These are phyloP conservation scores for Cercophora sp. DNA, from an alignment of 495 filamentous ascomycete genomes.

Conservation along the genomic window DNA sequence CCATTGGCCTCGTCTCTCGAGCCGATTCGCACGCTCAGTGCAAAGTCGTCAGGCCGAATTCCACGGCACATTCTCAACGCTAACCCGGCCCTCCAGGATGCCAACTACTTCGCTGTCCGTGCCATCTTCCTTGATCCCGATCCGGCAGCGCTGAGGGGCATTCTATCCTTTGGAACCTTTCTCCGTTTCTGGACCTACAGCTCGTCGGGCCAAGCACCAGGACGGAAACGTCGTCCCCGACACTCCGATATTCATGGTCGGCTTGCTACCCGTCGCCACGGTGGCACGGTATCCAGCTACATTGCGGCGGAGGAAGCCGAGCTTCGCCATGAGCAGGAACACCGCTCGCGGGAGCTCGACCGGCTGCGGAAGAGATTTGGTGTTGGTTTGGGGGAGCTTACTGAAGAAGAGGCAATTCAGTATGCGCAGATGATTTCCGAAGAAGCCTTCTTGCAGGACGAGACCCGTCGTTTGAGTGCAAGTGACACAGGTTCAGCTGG, in stretches of 20 bases:
- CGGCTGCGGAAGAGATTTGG: slow-evolving; percentile 75
- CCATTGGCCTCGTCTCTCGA: slow-evolving; percentile 74
- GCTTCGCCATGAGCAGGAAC: slow-evolving; percentile 66
- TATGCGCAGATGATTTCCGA: slow-evolving; percentile 88
- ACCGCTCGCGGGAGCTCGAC: slow-evolving; percentile 53
- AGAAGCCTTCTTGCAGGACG: slow-evolving; percentile 64
- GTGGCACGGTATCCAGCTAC: slow-evolving; percentile 55
- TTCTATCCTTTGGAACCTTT: slow-evolving; percentile 81
- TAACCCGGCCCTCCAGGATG: slow-evolving; percentile 37
- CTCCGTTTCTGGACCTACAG: slow-evolving; percentile 93
- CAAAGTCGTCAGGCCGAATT: slow-evolving; percentile 77
- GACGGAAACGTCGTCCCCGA: slow-evolving; percentile 44
- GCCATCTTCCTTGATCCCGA: slow-evolving; percentile 87
- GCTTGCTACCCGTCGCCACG: slow-evolving; percentile 33
- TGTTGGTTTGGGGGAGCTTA: slow-evolving; percentile 70
- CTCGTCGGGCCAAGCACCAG: slow-evolving; percentile 47
- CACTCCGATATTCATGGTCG: slow-evolving; percentile 43
- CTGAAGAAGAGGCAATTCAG: slow-evolving; percentile 81
- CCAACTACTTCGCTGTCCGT: slow-evolving; percentile 78
- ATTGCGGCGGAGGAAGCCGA: slow-evolving; percentile 80
- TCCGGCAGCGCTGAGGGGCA: slow-evolving; percentile 82
- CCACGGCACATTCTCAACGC: slow-evolving; percentile 39
- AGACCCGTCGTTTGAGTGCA: slow-evolving; percentile 49
- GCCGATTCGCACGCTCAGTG: slow-evolving; percentile 85
- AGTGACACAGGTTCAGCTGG: slow-evolving; percentile 49